These are phyloP conservation scores for Pseudopithomyces chartarum DNA, from an alignment of 2,329 filamentous ascomycete genomes.

Conservation along the genomic window DNA sequence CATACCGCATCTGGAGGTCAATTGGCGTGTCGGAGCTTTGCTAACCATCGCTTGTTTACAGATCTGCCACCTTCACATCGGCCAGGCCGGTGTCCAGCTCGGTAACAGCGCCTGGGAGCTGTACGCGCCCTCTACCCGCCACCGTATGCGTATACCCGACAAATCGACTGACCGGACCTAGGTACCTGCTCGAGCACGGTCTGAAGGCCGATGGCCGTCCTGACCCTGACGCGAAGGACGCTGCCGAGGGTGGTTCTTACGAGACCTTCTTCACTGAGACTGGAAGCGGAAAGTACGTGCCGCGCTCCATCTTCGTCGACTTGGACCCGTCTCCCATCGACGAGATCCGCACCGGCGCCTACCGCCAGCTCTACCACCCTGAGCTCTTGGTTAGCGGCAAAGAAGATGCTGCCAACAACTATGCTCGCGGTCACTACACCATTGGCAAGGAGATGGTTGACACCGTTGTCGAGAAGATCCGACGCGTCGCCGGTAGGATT, in stretches of 20 bases:
- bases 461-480: constrained; percentile 70
- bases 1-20: neutral
- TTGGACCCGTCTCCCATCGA: constrained; percentile 75
- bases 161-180: constrained; percentile 43
- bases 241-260: constrained; percentile 67
- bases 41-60: constrained; percentile 33
- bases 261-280: constrained; percentile 79
- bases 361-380: constrained; percentile 73
- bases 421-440: constrained; percentile 76
- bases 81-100: constrained; percentile 75
- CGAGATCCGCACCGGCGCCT: constrained; percentile 71
- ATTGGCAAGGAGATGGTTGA: constrained; percentile 79
- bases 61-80: constrained; percentile 71
- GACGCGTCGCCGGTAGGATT: constrained; percentile 67
- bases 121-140: constrained; percentile 56
- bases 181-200: constrained; percentile 75
- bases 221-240: constrained; percentile 64
- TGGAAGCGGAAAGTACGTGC: constrained; percentile 72
- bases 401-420: constrained; percentile 80
- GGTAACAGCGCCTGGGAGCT: constrained; percentile 78
- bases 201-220: constrained; percentile 68
- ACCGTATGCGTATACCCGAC: constrained; percentile 5
- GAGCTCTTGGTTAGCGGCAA: constrained; percentile 75
- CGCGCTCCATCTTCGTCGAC: constrained; percentile 74
- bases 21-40: constrained; percentile 4